Base-by-base conservation (phyloP, 2,329 filamentous ascomycete genomes). In the Sporothrix globosa region DNA sequence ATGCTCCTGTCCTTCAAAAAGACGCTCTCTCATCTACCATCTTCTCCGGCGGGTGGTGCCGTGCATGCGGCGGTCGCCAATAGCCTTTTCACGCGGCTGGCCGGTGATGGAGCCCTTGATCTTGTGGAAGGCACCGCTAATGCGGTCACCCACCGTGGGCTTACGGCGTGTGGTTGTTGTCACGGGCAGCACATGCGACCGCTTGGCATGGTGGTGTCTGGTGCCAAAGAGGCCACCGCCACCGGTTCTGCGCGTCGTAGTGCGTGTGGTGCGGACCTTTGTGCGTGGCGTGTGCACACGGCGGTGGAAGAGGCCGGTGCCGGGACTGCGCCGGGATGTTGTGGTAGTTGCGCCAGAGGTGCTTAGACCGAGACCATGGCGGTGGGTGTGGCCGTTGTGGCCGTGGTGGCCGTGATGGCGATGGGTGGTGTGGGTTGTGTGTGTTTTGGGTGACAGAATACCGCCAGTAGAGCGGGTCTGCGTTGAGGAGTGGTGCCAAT, bases 41-140 rank as follows among this genome's bases (percentile, higher is more conserved):
- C 48, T 50, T 10, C 30, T 39, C 1, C 67, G 66, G 21, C 66
- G 66, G 52, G 19, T 53, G 27, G 46, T 53, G 24, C 66, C 67
- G 48, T 69, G 67, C 67, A 69, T 69, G 14, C 21, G 30, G 46
- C 54, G 54, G 30, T 69, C 67, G 14, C 67, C 67, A 19, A 61
- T 72, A 44, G 67, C 67, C 88, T 94, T 94, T 74, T 91, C 81
- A 30, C 89, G 92, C 2, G 91, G 90, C 53, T 88, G 84, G 63
- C 87, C 80, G 0, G 90, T 93, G 70, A 95, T 77, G 69, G 83
- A 87, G 9, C 92, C 92, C 79, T 88, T 89, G 73, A 95, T 80
- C 82, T 87, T 92, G 82, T 92, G 84, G 78, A 95, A 82, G 0
- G 91, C 91, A 21, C 92, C 92, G 66, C 86, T 89, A 75, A 95